Evolutionary conservation across 2,329 filamentous ascomycete species (phyloP).

Genomic region (Penicillium capsulatum): DNA sequence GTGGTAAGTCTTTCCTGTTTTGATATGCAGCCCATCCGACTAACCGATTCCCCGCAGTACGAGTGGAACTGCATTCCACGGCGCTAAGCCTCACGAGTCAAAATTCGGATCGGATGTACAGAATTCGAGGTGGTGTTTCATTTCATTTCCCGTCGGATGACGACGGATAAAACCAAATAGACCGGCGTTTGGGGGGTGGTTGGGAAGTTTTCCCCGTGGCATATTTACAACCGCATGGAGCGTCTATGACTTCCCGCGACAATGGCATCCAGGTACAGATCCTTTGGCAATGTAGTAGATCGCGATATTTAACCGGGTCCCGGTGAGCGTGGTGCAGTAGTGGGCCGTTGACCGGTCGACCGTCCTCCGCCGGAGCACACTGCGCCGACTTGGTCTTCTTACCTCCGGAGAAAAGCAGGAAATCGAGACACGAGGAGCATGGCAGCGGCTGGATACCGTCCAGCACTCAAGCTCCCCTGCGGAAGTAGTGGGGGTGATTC

Average conservation of each 20-base stretch:
- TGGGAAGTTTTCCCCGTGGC: neutral
- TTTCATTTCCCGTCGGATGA: neutral
- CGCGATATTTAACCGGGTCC: conserved; percentile 23
- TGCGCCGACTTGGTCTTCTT: conserved; percentile 32
- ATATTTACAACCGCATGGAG: too few species aligned
- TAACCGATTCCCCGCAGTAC: conserved; percentile 41
- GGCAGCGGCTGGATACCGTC: too few species aligned
- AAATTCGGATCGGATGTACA: too few species aligned
- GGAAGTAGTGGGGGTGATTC: too few species aligned
- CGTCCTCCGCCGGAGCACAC: conserved; percentile 33
- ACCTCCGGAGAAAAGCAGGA: too few species aligned
- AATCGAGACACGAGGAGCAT: too few species aligned
- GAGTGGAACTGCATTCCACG: conserved; percentile 56
- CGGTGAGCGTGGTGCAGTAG: conserved; percentile 22
- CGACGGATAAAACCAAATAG: neutral
- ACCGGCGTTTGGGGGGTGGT: neutral
- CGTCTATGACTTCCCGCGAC: too few species aligned
- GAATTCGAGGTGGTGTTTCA: neutral
- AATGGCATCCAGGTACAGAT: conserved; percentile 1
- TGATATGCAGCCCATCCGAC: conserved; percentile 4
- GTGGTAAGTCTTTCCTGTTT: conserved; percentile 60
- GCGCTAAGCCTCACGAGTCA: conserved; percentile 27
- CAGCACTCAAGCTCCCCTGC: too few species aligned
- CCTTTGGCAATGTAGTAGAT: conserved; percentile 10
- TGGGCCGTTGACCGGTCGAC: conserved; percentile 28